These are phyloP conservation scores for Suillus americanus DNA, from an alignment of 768 basidiomycete genomes.

Conservation along the genomic window DNA sequence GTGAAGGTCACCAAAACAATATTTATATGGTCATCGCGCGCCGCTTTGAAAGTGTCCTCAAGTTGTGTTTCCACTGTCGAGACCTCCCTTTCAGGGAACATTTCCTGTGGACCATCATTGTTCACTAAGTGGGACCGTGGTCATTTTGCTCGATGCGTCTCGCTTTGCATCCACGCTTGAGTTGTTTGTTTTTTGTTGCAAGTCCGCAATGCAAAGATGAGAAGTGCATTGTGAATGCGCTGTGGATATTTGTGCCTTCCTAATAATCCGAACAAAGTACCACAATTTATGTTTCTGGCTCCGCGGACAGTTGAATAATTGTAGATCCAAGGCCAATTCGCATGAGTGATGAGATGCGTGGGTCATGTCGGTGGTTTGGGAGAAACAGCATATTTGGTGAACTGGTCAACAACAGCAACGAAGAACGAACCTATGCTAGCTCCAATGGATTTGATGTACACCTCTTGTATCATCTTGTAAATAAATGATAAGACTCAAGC, in stretches of 20 bases:
- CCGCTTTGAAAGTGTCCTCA: not conserved
- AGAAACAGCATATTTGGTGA: not conserved
- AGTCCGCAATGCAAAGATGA: not conserved
- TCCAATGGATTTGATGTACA: not conserved
- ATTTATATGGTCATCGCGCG: not conserved
- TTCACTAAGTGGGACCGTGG: not conserved
- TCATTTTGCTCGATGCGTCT: no score
- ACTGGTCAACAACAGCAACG: not conserved
- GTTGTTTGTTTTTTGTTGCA: not conserved
- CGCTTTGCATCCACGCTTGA: not conserved
- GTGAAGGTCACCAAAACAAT: not conserved
- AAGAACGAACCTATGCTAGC: not conserved
- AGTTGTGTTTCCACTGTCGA: not conserved
- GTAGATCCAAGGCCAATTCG: not conserved
- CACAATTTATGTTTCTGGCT: not conserved
- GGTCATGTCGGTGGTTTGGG: not conserved
- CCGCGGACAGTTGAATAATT: not conserved
- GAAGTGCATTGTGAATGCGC: not conserved
- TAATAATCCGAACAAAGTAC: not conserved
- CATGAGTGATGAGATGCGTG: not conserved
- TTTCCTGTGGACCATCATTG: not conserved
- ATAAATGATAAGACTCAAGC: no score
- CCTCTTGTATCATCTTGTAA: not conserved
- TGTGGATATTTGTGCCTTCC: not conserved
- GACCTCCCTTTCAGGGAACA: not conserved